Evolutionary conservation across 2,329 filamentous ascomycete species (phyloP).

Genomic region (Endoconidiophora laricicola): DNA sequence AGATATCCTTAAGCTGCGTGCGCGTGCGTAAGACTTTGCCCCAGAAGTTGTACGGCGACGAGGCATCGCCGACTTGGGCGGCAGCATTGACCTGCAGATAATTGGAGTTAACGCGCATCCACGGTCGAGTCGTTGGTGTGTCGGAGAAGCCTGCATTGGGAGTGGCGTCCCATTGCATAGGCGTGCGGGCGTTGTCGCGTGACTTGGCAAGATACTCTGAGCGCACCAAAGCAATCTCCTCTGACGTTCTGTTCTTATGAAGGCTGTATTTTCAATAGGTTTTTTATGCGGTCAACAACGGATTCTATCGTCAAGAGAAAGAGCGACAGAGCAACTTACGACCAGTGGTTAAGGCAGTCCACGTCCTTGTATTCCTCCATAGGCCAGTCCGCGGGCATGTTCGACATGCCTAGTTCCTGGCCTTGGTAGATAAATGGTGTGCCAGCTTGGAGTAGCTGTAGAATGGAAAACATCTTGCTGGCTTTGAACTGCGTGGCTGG

Average conservation of each 20-base stretch:
- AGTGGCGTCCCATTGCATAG: constrained; percentile 52
- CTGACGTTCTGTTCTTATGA: constrained; percentile 22
- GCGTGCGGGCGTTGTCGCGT: constrained; percentile 53
- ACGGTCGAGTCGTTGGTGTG: constrained; percentile 30
- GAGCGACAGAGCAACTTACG: constrained; percentile 18
- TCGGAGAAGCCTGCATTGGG: constrained; percentile 49
- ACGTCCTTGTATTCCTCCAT: constrained; percentile 55
- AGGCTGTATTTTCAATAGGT: constrained; percentile 16
- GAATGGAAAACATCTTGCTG: constrained; percentile 42
- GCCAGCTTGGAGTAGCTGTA: constrained; percentile 40
- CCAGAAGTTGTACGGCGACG: constrained; percentile 46
- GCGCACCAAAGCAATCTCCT: constrained; percentile 22
- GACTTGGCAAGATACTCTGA: constrained; percentile 39
- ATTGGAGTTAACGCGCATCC: constrained; percentile 55
- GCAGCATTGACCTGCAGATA: constrained; percentile 46
- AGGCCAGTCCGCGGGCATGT: constrained; percentile 42
- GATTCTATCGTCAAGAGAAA: neutral
- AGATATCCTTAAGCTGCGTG: constrained; percentile 42
- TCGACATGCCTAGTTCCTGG: constrained; percentile 51
- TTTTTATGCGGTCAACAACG: neutral
- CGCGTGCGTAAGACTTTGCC: constrained; percentile 39
- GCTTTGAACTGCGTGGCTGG: constrained; percentile 31
- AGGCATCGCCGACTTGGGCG: constrained; percentile 28
- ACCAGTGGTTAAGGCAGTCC: constrained; percentile 37
- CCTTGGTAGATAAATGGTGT: constrained; percentile 55